Base-by-base conservation (phyloP, 176 grass and related monocot species). In the Puccinellia tenuiflora region DNA sequence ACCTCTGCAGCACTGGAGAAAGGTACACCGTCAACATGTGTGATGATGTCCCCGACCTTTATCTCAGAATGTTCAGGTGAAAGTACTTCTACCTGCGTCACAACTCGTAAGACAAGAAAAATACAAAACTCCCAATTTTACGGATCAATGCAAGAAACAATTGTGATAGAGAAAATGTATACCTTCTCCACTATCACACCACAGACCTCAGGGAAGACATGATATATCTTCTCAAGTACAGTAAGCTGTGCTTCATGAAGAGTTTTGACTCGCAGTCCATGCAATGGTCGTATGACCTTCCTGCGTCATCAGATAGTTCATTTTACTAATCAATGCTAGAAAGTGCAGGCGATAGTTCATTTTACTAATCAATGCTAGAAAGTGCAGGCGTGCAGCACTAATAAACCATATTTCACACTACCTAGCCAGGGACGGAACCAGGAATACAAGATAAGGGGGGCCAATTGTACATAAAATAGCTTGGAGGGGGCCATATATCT, bases 1-100 rank as follows among this genome's bases (percentile, higher is more conserved):
- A 82, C 80, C 68, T 83, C 80, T 73, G 68, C 53, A 61, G 68
- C 80, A 73, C 15, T 82, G 80, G 37, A 73, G 25, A 73, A 73
- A 34, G 53, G 68, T 34, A 60, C 6, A 73, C 68, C 68, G 73
- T 83, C 4, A 24, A 83, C 11, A 83, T 73, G 80, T 33, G 68
- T 83, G 53, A 83, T 83, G 39, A 83, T 17, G 0, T 82, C 68
- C 38, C 80, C 67, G 5, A 46, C 38, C 52, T 82, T 46, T 82
- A 82, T 82, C 17, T 73, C 68, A 22, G 35, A 73, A 34, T 45
- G 68, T 35, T 73, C 53, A 10, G 26, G 13, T 20, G 37, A 73
- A 22, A 39, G 24, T 21, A 28, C 63, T 59, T 82, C 24, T 72
- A 72, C 66, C 80, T 82, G 33, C 33, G n/a, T 10, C 18, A 67